Base-by-base conservation (phyloP, 2,329 filamentous ascomycete genomes). In the Neospermospora avenae region DNA sequence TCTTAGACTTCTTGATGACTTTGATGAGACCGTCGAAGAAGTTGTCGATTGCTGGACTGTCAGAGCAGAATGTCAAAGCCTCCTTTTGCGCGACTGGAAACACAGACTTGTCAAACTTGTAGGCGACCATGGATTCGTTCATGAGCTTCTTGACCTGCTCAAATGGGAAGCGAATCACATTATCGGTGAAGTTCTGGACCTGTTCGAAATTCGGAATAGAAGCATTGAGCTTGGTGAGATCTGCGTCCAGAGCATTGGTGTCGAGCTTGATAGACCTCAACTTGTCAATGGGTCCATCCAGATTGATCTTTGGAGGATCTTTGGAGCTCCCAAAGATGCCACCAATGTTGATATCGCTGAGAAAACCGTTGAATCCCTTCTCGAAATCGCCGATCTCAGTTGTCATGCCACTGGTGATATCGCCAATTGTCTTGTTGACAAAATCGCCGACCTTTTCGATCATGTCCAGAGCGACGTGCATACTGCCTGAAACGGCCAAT, bases 61-160 rank as follows among this genome's bases (percentile, higher is more conserved):
- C 85, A 44, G 91, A 91, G 78, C 95, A 99, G 77, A 99, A 98
- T 0, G 83, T 87, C 56, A 99, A 80, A 39, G 85, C 78, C 74
- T 96, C 83, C 77, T 96, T 96, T 68, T 87, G 78, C 1, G 95
- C 92, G 2, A 96, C 82, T 0, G 93, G 91, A 68, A 99, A 93
- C 10, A 88, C 75, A 13, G 84, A 83, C 16, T 86, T 81, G 72
- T 97, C 85, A 72, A 98, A 96, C 34, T 80, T 81, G 79, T 92
- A 98, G 63, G 78, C 82, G 53, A 85, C 83, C 69, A 95, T 83
- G 35, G 82, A 86, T 14, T 86, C 77, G 65, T 91, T 88, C 69
- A 99, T 82, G 49, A 89, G 78, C 63, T 80, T 77, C 68, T 89
- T 90, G 69, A 97, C 84, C 63, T 91, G 78, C 68, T 93, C 82